phyloP scores from a whole-genome alignment of 169 alveolate species.

The Plasmodium adleri region DNA sequence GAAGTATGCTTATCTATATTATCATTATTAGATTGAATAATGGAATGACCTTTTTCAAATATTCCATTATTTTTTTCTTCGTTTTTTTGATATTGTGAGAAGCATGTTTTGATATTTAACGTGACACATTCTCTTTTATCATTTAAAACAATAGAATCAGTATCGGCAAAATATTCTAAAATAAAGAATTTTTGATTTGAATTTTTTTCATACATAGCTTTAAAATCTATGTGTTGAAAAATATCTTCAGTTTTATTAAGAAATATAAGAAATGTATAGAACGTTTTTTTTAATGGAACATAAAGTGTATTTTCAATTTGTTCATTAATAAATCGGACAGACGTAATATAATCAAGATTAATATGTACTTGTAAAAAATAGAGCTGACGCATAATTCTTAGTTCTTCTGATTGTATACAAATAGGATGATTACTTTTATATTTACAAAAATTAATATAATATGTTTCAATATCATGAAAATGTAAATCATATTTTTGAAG shows the following conservation, averaged over 20 bases:
- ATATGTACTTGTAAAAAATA: conserved; percentile 32
- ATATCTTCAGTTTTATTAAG: not conserved
- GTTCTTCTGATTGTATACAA: conserved; percentile 14
- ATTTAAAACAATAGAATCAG: conserved; percentile 15
- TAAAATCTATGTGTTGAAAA: conserved; percentile 19
- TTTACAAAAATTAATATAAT: conserved; percentile 19
- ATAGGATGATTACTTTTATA: not conserved
- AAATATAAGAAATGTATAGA: conserved; percentile 23
- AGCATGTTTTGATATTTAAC: not conserved
- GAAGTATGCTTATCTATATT: conserved; percentile 8
- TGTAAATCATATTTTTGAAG: conserved; percentile 20
- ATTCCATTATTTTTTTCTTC: not conserved
- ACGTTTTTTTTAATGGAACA: conserved; percentile 2
- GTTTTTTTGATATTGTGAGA: not conserved
- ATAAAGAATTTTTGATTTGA: conserved; percentile 5
- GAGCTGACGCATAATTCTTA: conserved; percentile 5
- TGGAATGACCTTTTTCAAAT: too few relatives aligned
- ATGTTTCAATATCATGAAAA: conserved; percentile 40
- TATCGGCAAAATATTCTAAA: conserved; percentile 56
- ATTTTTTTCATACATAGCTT: conserved; percentile 6
- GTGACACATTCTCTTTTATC: not conserved
- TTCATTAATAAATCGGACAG: too few relatives aligned
- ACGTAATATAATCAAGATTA: conserved; percentile 26
- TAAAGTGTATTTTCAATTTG: conserved; percentile 1
- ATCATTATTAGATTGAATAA: conserved; percentile 2